Percentiles rank a stretch among this genome's conserved stretches.
Evolutionary conservation across 139 green algal species (phyloP).

Genomic region (Medakamo hakoo): DNA sequence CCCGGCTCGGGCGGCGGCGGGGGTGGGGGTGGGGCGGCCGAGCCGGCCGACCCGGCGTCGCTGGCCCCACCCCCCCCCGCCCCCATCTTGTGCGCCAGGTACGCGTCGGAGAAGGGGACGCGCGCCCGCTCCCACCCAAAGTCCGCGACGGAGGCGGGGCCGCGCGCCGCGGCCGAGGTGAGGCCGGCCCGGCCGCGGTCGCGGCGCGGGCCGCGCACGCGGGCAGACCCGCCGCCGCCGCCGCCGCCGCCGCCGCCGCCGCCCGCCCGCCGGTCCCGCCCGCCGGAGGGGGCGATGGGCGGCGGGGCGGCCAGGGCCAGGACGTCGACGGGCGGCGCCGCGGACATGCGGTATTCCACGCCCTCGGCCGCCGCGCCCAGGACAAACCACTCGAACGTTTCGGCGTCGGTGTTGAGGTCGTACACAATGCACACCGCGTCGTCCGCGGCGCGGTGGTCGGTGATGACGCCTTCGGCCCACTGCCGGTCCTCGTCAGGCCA

Average conservation of each 20-base stretch:
- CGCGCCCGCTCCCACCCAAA: background rate
- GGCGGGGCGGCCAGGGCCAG: background rate
- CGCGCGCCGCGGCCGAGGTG: too few species aligned
- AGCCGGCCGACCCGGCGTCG: too few species aligned
- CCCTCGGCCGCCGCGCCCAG: background rate
- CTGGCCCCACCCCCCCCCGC: too few species aligned
- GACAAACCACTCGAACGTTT: background rate
- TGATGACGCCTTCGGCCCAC: conserved; percentile 2
- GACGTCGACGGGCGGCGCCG: background rate
- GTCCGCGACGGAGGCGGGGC: background rate
- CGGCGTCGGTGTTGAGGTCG: conserved; percentile 3
- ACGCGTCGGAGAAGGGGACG: background rate
- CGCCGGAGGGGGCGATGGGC: too few species aligned
- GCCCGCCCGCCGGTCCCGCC: too few species aligned
- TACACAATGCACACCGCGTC: background rate
- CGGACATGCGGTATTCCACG: background rate
- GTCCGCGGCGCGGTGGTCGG: background rate
- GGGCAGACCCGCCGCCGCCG: background rate
- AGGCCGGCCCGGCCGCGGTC: background rate
- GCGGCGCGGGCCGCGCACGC: too few species aligned
- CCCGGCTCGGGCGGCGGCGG: too few species aligned
- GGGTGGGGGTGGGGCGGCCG: too few species aligned
- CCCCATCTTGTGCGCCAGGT: background rate
- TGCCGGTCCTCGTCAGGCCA: background rate
- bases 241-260: too few species aligned